Percentiles rank a stretch among this genome's conserved stretches.
phyloP scores from a whole-genome alignment of 345 rosid species.

The Mangifera indica region DNA sequence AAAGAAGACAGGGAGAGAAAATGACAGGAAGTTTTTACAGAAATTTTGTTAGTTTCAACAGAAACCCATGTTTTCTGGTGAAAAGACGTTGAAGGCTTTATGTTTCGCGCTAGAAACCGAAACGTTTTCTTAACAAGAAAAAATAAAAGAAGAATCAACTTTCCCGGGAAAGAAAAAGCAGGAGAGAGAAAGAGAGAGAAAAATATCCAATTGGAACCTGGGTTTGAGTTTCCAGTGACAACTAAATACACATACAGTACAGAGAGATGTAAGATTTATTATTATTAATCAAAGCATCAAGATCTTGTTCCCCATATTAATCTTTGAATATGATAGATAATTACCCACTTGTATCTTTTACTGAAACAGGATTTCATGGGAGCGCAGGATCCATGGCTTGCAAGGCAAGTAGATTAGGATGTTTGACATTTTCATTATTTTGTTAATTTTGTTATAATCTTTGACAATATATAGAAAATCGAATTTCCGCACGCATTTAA shows the following conservation, averaged over 20 bases:
- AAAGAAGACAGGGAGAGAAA: conserved; percentile 1
- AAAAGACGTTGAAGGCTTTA: conserved; percentile 7
- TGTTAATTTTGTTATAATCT: background rate
- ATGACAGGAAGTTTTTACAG: background rate
- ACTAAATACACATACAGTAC: background rate
- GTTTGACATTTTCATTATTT: conserved; percentile 10
- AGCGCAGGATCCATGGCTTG: conserved; percentile 12
- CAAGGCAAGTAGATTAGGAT: conserved; percentile 15
- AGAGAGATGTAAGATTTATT: background rate
- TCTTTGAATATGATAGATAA: background rate
- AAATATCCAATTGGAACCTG: conserved; percentile 15
- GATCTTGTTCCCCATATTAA: background rate
- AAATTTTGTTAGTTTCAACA: conserved; percentile 12
- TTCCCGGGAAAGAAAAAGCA: conserved; percentile 20
- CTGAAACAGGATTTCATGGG: background rate
- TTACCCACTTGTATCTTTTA: background rate
- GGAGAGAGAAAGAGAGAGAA: background rate
- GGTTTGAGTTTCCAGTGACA: conserved; percentile 11
- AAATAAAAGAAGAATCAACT: conserved; percentile 19
- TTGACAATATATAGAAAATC: background rate
- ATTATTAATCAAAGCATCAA: background rate
- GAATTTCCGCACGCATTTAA: conserved; percentile 15
- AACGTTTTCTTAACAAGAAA: conserved; percentile 8
- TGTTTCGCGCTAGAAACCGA: background rate
- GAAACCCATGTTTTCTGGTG: conserved; percentile 31